Evolutionary conservation across 495 filamentous ascomycete species (phyloP).

Genomic region (Xylaria grammica): DNA sequence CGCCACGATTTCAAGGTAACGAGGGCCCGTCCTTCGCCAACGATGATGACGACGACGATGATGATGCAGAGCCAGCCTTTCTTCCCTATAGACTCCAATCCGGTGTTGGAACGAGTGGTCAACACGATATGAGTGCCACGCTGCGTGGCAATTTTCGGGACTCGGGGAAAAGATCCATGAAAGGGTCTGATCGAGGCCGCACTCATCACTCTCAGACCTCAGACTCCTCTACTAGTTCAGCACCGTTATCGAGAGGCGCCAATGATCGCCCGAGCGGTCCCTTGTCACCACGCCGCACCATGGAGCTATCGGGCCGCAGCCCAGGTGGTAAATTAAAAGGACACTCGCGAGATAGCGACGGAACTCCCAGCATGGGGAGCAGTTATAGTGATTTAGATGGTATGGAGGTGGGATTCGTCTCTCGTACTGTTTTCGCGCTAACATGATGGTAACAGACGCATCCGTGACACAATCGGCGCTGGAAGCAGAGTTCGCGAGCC

Average conservation of each 20-base stretch:
- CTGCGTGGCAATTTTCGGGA: conserved; percentile 57
- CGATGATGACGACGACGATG: conserved; percentile 62
- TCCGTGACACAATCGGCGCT: conserved; percentile 93
- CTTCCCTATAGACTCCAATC: conserved; percentile 61
- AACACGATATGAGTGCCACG: conserved; percentile 66
- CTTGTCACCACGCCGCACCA: conserved; percentile 59
- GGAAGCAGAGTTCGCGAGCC: conserved; percentile 90
- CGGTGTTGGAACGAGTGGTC: conserved; percentile 33
- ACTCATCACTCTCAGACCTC: conserved; percentile 54
- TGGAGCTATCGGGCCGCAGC: conserved; percentile 63
- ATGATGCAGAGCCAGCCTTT: conserved; percentile 72
- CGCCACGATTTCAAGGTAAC: conserved; percentile 56
- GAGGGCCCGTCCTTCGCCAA: conserved; percentile 39
- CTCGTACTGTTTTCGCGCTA: conserved; percentile 17
- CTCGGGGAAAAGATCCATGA: conserved; percentile 40
- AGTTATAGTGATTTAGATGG: conserved; percentile 97
- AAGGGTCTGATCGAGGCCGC: conserved; percentile 37
- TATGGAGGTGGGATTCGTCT: conserved; percentile 45
- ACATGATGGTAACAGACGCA: conserved; percentile 62
- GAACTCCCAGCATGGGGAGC: conserved; percentile 94
- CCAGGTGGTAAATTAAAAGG: conserved; percentile 59
- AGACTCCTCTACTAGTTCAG: conserved; percentile 67
- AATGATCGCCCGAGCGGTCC: conserved; percentile 29
- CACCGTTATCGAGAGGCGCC: conserved; percentile 21
- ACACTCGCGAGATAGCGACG: conserved; percentile 72